Percentiles rank a stretch among this genome's conserved stretches.
Evolutionary conservation across 805 yeast species (phyloP).

Genomic region (Sungouiella blattae): DNA sequence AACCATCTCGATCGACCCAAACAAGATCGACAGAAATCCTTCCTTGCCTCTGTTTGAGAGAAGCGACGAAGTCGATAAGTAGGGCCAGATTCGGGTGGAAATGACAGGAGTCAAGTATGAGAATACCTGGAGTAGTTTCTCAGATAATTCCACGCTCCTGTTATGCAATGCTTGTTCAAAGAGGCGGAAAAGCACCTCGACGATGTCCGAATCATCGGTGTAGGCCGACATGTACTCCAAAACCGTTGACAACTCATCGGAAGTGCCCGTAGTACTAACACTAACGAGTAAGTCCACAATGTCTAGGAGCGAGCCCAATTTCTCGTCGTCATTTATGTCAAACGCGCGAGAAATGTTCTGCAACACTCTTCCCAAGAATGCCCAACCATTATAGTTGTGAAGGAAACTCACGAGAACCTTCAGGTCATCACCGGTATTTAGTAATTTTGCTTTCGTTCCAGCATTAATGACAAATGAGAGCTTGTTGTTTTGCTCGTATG

Average conservation of each 20-base stretch:
- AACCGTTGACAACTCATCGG: slow-evolving; percentile 20
- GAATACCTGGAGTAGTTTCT: slow-evolving; percentile 48
- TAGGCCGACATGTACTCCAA: slow-evolving; percentile 44
- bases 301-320: slow-evolving; percentile 39
- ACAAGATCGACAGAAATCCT: slow-evolving; percentile 56
- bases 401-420: slow-evolving; percentile 59
- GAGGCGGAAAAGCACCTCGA: slow-evolving; percentile 60
- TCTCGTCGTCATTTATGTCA: slow-evolving; percentile 35
- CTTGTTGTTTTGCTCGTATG: slow-evolving; percentile 48
- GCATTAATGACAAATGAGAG: slow-evolving; percentile 39
- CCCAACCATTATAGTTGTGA: slow-evolving; percentile 82
- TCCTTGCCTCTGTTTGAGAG: slow-evolving; percentile 59
- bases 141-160: slow-evolving; percentile 45
- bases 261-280: slow-evolving; percentile 39
- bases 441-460: slow-evolving; percentile 68
- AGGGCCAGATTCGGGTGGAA: slow-evolving; percentile 76
- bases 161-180: slow-evolving; percentile 65
- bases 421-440: slow-evolving; percentile 44
- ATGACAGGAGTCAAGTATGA: slow-evolving; percentile 44
- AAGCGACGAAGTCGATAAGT: slow-evolving; percentile 62
- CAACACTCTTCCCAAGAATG: slow-evolving; percentile 71
- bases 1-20: slow-evolving; percentile 72
- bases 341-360: slow-evolving; percentile 54
- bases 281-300: slow-evolving; percentile 50
- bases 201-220: slow-evolving; percentile 54